A percentile compares a stretch with the other conserved stretches of the same genome.
These are phyloP conservation scores for Coemansia sp. DNA, from an alignment of 192 early-diverging fungal species.

Conservation along the genomic window DNA sequence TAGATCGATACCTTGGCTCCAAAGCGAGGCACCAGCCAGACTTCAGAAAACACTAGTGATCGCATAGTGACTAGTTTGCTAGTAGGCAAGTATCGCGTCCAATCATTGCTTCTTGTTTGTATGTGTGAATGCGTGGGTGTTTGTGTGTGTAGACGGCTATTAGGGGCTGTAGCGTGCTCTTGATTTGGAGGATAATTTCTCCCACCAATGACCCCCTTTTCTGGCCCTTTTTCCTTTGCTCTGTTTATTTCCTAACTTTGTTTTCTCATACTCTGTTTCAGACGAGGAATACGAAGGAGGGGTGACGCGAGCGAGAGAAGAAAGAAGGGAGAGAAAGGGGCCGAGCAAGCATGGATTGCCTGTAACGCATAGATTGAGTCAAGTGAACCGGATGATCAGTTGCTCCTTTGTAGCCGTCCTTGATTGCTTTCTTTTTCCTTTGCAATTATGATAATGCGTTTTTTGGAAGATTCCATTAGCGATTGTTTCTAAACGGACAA, in stretches of 20 bases:
- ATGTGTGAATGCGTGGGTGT: neutral
- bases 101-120: neutral
- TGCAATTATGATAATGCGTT: neutral
- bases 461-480: neutral
- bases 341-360: neutral
- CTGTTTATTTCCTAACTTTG: neutral
- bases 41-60: conserved; percentile 79
- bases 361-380: neutral
- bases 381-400: neutral
- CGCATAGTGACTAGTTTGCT: conserved; percentile 87
- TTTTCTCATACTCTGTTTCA: neutral
- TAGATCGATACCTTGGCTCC: conserved; percentile 83
- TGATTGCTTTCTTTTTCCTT: neutral
- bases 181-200: neutral
- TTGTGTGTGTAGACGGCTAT: neutral
- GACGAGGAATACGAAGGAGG: neutral
- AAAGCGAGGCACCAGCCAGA: conserved; percentile 61
- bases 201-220: too few species aligned
- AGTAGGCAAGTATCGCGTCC: conserved; percentile 32
- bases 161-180: neutral
- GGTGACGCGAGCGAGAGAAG: too few species aligned
- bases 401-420: neutral
- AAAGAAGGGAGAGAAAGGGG: neutral
- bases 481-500: neutral
- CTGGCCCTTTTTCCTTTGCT: neutral